Percentiles rank a stretch among this genome's conserved stretches.
Evolutionary conservation across 345 rosid genomes (phyloP).

Genomic region (Sisymbrium irio): DNA sequence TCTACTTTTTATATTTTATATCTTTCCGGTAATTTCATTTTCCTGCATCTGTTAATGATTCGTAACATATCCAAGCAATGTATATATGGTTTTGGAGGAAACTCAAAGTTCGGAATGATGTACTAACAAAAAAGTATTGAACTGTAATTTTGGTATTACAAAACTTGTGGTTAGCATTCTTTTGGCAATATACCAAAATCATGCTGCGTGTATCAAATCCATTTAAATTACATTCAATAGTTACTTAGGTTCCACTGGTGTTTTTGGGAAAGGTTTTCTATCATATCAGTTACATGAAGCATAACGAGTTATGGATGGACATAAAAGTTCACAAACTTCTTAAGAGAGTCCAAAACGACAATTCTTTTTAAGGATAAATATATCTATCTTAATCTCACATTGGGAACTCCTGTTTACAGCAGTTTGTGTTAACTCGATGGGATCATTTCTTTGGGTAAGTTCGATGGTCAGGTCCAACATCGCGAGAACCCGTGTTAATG

Average conservation of each 20-base stretch:
- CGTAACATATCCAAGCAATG: no score
- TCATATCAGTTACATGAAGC: not conserved
- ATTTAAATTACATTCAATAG: not conserved
- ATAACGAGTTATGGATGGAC: not conserved
- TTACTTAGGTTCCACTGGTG: not conserved
- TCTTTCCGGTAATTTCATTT: not conserved
- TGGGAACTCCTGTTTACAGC: not conserved
- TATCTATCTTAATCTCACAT: not conserved
- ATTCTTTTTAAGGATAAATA: not conserved
- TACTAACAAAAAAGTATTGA: not conserved
- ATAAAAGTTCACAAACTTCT: not conserved
- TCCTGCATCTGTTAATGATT: no score
- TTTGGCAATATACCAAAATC: not conserved
- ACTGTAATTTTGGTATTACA: not conserved
- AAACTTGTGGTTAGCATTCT: not conserved
- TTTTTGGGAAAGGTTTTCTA: not conserved
- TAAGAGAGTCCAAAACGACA: not conserved
- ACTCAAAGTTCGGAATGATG: not conserved
- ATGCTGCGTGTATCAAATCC: not conserved
- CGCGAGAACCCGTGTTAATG: constrained; percentile 89
- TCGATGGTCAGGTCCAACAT: constrained; percentile 81
- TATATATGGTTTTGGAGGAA: no score
- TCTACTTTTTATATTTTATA: not conserved
- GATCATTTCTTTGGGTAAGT: constrained; percentile 68
- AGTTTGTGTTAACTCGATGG: not conserved